Base-by-base conservation (phyloP, 352 stramenopile species). In the Pythium monospermum region DNA sequence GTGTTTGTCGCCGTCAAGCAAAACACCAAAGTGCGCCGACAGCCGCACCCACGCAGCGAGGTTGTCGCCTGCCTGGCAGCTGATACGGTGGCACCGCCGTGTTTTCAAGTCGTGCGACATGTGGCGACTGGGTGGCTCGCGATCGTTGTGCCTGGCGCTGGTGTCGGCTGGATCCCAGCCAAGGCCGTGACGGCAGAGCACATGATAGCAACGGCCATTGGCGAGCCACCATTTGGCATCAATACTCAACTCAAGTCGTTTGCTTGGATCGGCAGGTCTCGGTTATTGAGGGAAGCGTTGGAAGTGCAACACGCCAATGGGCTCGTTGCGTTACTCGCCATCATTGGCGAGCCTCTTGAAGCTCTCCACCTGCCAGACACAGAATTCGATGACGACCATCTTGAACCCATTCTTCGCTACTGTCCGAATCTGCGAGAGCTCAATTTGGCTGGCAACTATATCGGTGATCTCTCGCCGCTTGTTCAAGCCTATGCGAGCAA, bases 391-490 rank as follows among this genome's bases (percentile, higher is more conserved):
- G 53, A 60, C 44, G 15, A 28, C 3, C 53, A 60, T 15, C 11
- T 60, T 5, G 53, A 26, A 6, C 28, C 13, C n/a, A 53, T 60
- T 13, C 21, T 60, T 11, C 23, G 18, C 1, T 44, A 27, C 26
- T 60, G 53, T 18, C 44, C 53, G n/a, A 48, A 60, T 22, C 28
- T 54, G 5, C 32, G 49, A 21, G 43, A 60, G 28, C 44, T 60
- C 21, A 60, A 60, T 25, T 18, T 60, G 2, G 25, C 23, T 2
- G 19, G 41, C 26, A 60, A 54, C 23, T 25, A 32, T 3, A 60
- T 60, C 22, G 49, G 43, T 4, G 53, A 61, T 16, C 30, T 61
- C 2, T 28, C 19, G 15, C 53, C 53, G n/a, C 45, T 54, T 6
- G 43, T 60, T 19, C 21, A 39, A 15, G 53, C 53, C 6, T 60